These are phyloP conservation scores for Pseudogymnoascus sp. DNA, from an alignment of 2,329 filamentous ascomycete species.

Conservation along the genomic window DNA sequence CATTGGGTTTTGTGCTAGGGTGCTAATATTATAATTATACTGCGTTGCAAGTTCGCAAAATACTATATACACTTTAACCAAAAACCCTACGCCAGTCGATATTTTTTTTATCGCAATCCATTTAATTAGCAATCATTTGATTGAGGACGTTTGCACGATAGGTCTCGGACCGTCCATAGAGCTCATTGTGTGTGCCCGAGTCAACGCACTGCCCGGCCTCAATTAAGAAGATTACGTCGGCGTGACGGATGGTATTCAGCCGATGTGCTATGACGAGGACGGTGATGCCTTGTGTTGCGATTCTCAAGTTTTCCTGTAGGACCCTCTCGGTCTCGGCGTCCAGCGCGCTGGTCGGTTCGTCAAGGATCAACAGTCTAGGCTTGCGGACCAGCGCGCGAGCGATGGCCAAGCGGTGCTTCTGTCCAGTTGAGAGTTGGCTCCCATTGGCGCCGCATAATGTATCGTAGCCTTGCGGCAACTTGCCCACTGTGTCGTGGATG, in stretches of 20 bases:
- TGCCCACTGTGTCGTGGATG: slow-evolving; percentile 77
- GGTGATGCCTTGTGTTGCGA: slow-evolving; percentile 35
- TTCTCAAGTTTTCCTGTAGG: slow-evolving; percentile 32
- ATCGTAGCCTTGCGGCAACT: slow-evolving; percentile 76
- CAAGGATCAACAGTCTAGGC: slow-evolving; percentile 59
- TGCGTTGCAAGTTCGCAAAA: too few relatives aligned
- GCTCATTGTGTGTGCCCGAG: slow-evolving; percentile 20
- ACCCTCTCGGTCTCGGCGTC: slow-evolving; percentile 53
- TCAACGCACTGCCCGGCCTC: slow-evolving; percentile 24
- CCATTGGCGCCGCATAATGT: slow-evolving; percentile 87
- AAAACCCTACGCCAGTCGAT: not conserved
- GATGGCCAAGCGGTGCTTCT: slow-evolving; percentile 91
- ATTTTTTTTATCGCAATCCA: not conserved
- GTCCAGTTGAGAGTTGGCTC: slow-evolving; percentile 81
- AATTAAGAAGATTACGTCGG: slow-evolving; percentile 24
- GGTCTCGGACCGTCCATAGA: slow-evolving; percentile 22
- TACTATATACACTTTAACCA: too few relatives aligned
- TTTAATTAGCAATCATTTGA: slow-evolving; percentile 1
- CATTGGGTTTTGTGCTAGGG: too few relatives aligned
- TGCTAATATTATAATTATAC: too few relatives aligned
- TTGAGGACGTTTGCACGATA: slow-evolving; percentile 15
- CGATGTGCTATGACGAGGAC: slow-evolving; percentile 29
- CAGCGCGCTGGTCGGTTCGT: slow-evolving; percentile 64
- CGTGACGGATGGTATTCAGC: slow-evolving; percentile 22
- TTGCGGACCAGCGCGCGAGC: slow-evolving; percentile 59